These are phyloP conservation scores for Trichocladium uniseriatum DNA, from an alignment of 495 filamentous ascomycete genomes.

Conservation along the genomic window DNA sequence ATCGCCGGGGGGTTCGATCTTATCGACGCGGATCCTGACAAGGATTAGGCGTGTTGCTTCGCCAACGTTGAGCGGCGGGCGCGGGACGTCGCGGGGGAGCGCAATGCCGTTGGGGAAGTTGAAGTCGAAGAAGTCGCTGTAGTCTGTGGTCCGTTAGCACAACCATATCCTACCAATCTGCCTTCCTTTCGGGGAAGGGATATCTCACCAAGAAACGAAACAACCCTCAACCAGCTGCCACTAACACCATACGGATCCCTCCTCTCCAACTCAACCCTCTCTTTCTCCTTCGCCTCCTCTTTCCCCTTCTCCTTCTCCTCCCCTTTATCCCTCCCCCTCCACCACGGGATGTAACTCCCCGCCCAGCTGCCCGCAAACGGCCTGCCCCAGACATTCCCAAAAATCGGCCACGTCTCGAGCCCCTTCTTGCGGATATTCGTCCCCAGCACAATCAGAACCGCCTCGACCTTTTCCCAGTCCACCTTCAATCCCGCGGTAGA, in stretches of 20 bases:
- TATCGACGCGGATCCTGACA: conserved; percentile 48
- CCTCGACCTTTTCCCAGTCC: conserved; percentile 65
- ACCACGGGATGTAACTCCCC: conserved; percentile 34
- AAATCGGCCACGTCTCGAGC: conserved; percentile 32
- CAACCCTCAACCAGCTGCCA: conserved; percentile 50
- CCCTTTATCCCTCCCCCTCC: neutral
- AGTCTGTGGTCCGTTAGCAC: conserved; percentile 30
- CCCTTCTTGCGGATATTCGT: conserved; percentile 43
- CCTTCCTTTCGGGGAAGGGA: neutral
- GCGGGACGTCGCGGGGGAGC: conserved; percentile 31
- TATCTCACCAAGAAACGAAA: conserved; percentile 39
- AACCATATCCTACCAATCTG: no score
- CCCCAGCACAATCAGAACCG: conserved; percentile 50
- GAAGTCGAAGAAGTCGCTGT: conserved; percentile 52
- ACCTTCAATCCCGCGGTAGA: conserved; percentile 23
- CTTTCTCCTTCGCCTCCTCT: neutral
- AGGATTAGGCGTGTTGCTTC: conserved; percentile 56
- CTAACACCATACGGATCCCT: conserved; percentile 52
- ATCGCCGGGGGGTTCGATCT: conserved; percentile 40
- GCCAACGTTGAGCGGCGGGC: conserved; percentile 41
- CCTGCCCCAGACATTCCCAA: conserved; percentile 39
- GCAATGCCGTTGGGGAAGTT: conserved; percentile 41
- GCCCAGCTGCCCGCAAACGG: conserved; percentile 47
- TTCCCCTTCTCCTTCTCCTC: no score
- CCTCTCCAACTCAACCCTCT: conserved; percentile 24